A percentile compares a stretch with the other conserved stretches of the same genome.
phyloP scores from a whole-genome alignment of 1,284 basidiomycete species.

The Microbotryomycetes sp. region DNA sequence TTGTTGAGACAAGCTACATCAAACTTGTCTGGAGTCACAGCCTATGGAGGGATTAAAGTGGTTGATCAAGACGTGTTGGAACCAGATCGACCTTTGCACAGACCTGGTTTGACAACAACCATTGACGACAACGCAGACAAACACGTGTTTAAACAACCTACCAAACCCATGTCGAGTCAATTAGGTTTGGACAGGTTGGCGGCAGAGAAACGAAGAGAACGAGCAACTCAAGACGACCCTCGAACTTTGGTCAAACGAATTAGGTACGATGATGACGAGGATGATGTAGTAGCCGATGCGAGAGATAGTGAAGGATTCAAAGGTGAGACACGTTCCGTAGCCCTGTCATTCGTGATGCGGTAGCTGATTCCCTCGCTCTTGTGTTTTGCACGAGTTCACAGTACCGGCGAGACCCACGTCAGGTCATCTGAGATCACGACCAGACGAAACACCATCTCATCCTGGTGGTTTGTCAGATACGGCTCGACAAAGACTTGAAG shows the following conservation, averaged over 20 bases:
- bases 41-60: constrained; percentile 7
- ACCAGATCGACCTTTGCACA: constrained; percentile 6
- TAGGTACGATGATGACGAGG: constrained; percentile 51
- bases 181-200: constrained; percentile 82
- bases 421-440: constrained; percentile 59
- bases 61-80: constrained; percentile 23
- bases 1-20: constrained; percentile 28
- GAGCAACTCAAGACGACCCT: constrained; percentile 18
- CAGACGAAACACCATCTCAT: constrained; percentile 88
- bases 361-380: neutral
- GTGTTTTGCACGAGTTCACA: neutral
- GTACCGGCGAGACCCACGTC: constrained; percentile 28
- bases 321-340: constrained; percentile 49
- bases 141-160: constrained; percentile 42
- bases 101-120: constrained; percentile 13
- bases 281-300: too few relatives aligned
- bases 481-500: constrained; percentile 65
- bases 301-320: constrained; percentile 66
- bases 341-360: neutral
- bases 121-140: constrained; percentile 15
- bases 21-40: constrained; percentile 3
- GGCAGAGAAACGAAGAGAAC: constrained; percentile 65
- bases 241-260: constrained; percentile 55
- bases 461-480: constrained; percentile 75
- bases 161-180: constrained; percentile 63